Base-by-base conservation (phyloP, 2,329 filamentous ascomycete genomes). In the Penicillium corylophilum region DNA sequence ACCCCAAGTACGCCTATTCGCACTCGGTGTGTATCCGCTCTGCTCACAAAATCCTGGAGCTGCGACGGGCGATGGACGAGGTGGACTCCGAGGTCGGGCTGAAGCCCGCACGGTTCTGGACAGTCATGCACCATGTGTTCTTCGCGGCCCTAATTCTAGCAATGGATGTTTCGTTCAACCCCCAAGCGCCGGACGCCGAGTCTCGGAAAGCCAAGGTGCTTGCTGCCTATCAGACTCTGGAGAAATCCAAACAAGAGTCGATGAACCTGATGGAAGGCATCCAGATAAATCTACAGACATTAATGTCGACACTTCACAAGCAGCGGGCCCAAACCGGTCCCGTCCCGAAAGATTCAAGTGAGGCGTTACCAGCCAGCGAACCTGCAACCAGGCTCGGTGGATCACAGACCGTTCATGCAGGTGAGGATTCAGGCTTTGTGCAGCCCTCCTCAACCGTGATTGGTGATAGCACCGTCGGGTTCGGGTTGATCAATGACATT, bases 141-240 rank as follows among this genome's bases (percentile, higher is more conserved):
- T 54, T 56, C 13, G 63, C 62, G 2, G 63, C 62, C 6, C 29
- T 65, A 7, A 59, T 59, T 15, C 40, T 65, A 4, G 61, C 59
- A 5, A 62, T 60, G 35, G 60, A 64, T 24, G 59, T 63, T 4
- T 63, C 62, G 1, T 56, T 65, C 28, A 54, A 59, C 10, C 56
- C 54, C 1, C 28, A 45, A 2, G 54, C 59, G 7, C 56, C 54
- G 7, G 55, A 62, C 10, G 56, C 53, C 0, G 53, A 54, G 7
- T 29, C 46, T 28, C 50, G 46, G 13, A 59, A 60, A 40, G 44
- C 49, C 2, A 54, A 56, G 23, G 56, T 62, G 13, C 38, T 57
- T 35, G 51, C 52, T 5, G 56, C 56, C 7, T 56, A 59, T 31
- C 46, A 52, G 46, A 53, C 41, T 1, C 29, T 59, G n/a, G 56